Conservation (phyloP, 257 asterid genomes). For the Fraxinus excelsior region DNA sequence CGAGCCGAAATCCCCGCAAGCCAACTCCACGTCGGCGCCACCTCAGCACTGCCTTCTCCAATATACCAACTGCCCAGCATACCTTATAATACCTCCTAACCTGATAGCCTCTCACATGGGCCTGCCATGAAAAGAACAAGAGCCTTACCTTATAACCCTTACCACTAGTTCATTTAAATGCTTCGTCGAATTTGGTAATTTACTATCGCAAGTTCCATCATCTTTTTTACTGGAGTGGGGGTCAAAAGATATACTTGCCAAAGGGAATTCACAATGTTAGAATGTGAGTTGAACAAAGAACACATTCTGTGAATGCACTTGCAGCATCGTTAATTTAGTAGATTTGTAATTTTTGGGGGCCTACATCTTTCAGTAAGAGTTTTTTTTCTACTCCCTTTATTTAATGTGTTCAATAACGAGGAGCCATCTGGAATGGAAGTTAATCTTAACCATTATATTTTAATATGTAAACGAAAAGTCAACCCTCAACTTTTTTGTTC, state of each 20-base stretch:
- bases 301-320: neutral
- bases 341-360: neutral
- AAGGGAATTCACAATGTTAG: neutral
- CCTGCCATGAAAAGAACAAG: conserved; percentile 46
- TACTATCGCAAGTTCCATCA: neutral
- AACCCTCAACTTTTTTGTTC: neutral
- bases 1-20: conserved; percentile 70
- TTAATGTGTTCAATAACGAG: neutral
- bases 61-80: conserved; percentile 89
- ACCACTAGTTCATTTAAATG: neutral
- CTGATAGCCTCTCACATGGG: conserved; percentile 94
- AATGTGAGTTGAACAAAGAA: neutral
- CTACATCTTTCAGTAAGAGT: neutral
- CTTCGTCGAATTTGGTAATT: neutral
- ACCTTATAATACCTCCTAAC: conserved; percentile 72
- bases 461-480: neutral
- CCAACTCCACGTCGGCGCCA: conserved; percentile 93
- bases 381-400: neutral
- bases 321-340: neutral
- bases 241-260: neutral
- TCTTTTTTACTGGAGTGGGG: neutral
- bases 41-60: conserved; percentile 86
- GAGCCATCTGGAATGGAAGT: neutral
- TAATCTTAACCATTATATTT: neutral
- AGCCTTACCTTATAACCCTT: neutral